Conservation (phyloP, 805 yeast genomes). For the Myxozyma melibiosi region DNA sequence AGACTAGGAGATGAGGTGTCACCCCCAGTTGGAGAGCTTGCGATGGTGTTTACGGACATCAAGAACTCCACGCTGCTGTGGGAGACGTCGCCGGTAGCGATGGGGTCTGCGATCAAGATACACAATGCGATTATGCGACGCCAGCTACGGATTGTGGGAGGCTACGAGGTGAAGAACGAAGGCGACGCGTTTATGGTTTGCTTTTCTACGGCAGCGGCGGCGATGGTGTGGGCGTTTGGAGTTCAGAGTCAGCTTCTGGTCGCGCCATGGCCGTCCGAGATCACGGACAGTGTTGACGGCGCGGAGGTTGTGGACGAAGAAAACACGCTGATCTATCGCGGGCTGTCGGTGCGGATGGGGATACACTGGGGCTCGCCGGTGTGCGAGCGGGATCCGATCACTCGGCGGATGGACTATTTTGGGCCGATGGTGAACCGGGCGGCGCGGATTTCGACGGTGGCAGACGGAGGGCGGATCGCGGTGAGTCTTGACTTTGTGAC, state of each 20-base stretch:
- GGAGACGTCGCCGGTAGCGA: constrained; percentile 90
- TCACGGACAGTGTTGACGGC: constrained; percentile 81
- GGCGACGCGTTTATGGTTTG: constrained; percentile 99
- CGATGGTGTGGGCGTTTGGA: constrained; percentile 90
- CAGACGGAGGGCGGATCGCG: constrained; percentile 98
- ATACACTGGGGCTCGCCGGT: constrained; percentile 98
- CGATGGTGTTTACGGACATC: constrained; percentile 96
- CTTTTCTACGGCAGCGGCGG: constrained; percentile 88
- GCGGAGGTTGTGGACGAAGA: constrained; percentile 69
- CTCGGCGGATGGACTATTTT: constrained; percentile 96
- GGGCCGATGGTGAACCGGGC: constrained; percentile 99
- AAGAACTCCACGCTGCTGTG: constrained; percentile 90
- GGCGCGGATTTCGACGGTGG: constrained; percentile 88
- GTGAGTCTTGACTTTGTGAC: constrained; percentile 78
- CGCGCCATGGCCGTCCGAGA: constrained; percentile 96
- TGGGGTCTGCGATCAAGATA: constrained; percentile 94
- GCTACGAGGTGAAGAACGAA: constrained; percentile 98
- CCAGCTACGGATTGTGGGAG: constrained; percentile 87
- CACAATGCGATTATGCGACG: constrained; percentile 95
- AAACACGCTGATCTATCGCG: constrained; percentile 68
- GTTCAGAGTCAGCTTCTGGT: constrained; percentile 81
- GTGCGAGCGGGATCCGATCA: constrained; percentile 90
- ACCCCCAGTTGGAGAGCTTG: constrained; percentile 92
- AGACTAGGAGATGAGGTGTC: constrained; percentile 61
- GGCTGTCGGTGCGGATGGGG: constrained; percentile 96